Conservation (phyloP, 768 basidiomycete genomes). For the Coprinopsis sp. region DNA sequence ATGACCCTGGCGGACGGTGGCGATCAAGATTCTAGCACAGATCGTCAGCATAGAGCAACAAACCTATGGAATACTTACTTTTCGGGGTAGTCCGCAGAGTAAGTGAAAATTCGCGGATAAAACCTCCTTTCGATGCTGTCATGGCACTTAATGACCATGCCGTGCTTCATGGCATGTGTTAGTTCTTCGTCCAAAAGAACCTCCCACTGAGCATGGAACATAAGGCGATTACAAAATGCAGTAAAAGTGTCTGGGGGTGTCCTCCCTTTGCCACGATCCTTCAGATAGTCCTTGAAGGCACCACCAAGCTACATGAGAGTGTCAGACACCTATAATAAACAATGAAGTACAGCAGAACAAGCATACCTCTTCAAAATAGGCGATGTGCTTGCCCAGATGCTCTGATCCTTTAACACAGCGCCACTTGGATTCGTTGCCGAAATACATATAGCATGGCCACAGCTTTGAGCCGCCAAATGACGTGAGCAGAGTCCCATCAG, state of each 20-base stretch:
- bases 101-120: too few species aligned
- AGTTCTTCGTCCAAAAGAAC: slow-evolving; percentile 30
- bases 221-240: too few species aligned
- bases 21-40: slow-evolving; percentile 24
- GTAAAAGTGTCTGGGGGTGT: slow-evolving; percentile 16
- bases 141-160: slow-evolving; percentile 36
- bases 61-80: slow-evolving; percentile 24
- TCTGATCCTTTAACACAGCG: slow-evolving; percentile 21
- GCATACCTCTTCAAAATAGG: slow-evolving; percentile 33
- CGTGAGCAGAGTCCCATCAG: slow-evolving; percentile 18
- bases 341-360: background rate
- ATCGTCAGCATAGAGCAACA: too few species aligned
- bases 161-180: slow-evolving; percentile 26
- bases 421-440: slow-evolving; percentile 43
- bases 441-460: slow-evolving; percentile 38
- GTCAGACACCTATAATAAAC: too few species aligned
- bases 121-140: too few species aligned
- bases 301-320: slow-evolving; percentile 19
- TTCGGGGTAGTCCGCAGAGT: too few species aligned
- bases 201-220: slow-evolving; percentile 31
- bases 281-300: too few species aligned
- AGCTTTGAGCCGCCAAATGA: slow-evolving; percentile 27
- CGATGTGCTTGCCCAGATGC: slow-evolving; percentile 32
- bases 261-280: slow-evolving; percentile 8
- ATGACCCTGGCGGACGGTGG: slow-evolving; percentile 27